Conservation (phyloP, 2,329 filamentous ascomycete genomes). For the Aspergillus brasiliensis region DNA sequence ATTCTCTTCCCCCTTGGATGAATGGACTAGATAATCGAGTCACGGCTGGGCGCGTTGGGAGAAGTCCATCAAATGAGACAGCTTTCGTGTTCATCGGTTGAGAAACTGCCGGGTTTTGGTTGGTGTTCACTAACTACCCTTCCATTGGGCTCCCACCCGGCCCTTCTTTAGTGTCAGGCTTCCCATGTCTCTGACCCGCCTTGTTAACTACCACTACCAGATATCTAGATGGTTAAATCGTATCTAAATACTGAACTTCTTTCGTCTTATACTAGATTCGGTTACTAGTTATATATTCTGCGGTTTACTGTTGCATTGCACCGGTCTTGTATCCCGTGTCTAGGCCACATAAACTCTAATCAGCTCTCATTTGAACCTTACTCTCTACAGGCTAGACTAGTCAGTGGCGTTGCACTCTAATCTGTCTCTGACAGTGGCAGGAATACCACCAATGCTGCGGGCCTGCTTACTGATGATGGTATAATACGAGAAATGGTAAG, state of each 20-base stretch:
- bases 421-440: not conserved
- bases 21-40: not conserved
- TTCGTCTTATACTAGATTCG: not conserved
- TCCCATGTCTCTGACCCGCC: not conserved
- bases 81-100: not conserved
- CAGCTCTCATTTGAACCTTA: not conserved
- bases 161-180: not conserved
- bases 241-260: not conserved
- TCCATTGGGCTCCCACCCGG: too few relatives aligned
- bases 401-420: not conserved
- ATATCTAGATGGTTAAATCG: not conserved
- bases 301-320: too few relatives aligned
- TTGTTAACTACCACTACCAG: not conserved
- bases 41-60: not conserved
- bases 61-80: not conserved
- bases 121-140: not conserved
- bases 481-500: not conserved
- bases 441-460: not conserved
- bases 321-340: not conserved
- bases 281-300: not conserved
- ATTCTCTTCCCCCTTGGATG: not conserved
- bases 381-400: not conserved
- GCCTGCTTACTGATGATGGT: not conserved
- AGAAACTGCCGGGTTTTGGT: not conserved
- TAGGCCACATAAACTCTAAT: not conserved